Conservation (phyloP, 2,329 filamentous ascomycete genomes). For the Fonsecaea multimorphosa region DNA sequence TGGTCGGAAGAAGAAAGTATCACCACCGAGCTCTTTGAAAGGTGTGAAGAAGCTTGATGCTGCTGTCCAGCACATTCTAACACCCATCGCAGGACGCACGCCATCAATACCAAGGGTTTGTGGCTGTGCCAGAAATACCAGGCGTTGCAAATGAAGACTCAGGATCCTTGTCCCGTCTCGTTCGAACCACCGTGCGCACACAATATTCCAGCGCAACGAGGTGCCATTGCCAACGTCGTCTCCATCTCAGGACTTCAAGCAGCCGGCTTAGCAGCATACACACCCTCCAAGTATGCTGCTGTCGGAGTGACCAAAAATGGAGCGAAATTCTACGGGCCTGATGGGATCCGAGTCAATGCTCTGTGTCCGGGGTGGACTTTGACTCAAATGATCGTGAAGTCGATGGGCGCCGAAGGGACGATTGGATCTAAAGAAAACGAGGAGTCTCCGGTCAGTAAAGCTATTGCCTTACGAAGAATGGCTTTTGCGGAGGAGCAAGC, state of each 20-base stretch:
- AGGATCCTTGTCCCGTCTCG: constrained; percentile 26
- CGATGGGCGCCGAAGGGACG: constrained; percentile 32
- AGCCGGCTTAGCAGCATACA: constrained; percentile 31
- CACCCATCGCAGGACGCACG: constrained; percentile 19
- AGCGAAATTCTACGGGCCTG: constrained; percentile 33
- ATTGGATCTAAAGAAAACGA: constrained; percentile 32
- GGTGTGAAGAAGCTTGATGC: constrained; percentile 13
- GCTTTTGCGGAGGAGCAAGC: constrained; percentile 34
- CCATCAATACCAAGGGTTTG: constrained; percentile 32
- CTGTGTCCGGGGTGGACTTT: constrained; percentile 36
- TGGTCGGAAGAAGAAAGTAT: constrained; percentile 33
- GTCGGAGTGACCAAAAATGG: constrained; percentile 34
- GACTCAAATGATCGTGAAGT: constrained; percentile 31
- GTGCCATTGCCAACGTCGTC: constrained; percentile 33
- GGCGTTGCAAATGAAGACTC: constrained; percentile 32
- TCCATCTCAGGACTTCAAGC: constrained; percentile 31
- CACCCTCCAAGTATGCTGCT: constrained; percentile 31
- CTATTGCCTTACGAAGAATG: constrained; percentile 31
- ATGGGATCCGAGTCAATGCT: constrained; percentile 34
- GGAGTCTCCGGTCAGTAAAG: constrained; percentile 27
- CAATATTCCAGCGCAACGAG: constrained; percentile 30
- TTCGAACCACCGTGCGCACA: constrained; percentile 20
- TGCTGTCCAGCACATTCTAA: background rate
- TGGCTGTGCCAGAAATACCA: constrained; percentile 34
- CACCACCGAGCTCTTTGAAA: constrained; percentile 32